Base-by-base conservation (phyloP, 2,329 filamentous ascomycete genomes). In the Sporothrix dimorphospora region DNA sequence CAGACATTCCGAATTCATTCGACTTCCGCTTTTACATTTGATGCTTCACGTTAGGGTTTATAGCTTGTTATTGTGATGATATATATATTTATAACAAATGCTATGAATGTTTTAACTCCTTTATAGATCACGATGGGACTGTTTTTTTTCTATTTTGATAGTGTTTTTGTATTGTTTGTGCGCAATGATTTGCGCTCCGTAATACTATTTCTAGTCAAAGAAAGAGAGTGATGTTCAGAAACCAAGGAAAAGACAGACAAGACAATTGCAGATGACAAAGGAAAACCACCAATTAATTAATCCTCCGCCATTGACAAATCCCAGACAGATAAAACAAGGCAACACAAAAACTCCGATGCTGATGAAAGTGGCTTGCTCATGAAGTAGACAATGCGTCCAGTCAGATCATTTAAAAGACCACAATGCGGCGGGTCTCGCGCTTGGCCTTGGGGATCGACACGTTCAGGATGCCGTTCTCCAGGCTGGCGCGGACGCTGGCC, bases 371-470 rank as follows among this genome's bases (percentile, higher is more conserved):
- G n/a, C n/a, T n/a, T n/a, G n/a, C n/a, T n/a, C n/a, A n/a, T n/a
- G n/a, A n/a, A n/a, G n/a, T n/a, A n/a, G n/a, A n/a, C n/a, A n/a
- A n/a, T n/a, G n/a, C n/a, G n/a, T n/a, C n/a, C n/a, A 47, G 27
- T 4, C 59, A 27, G 7, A 24, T 30, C 24, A 38, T 63, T 83
- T 84, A 89, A 78, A 83, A 80, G 78, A 91, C 84, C 40, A 80
- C 76, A 76, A 91, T 89, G 80, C 86, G 87, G 77, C 85, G 84
- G 45, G 81, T 77, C 80, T 87, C 85, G 74, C 84, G 83, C 84
- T 87, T 89, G 82, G 86, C 86, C 85, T 92, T 93, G 68, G 91
- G 91, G 21, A 93, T 86, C 34, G 83, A 78, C 73, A 93, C 84
- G 76, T 80, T 87, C 75, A 93, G 83, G 74, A 92, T 84, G 38